A percentile compares a stretch with the other conserved stretches of the same genome.
These are phyloP conservation scores for Adansonia madagascariensis DNA, from an alignment of 441 rosid genomes.

Conservation along the genomic window DNA sequence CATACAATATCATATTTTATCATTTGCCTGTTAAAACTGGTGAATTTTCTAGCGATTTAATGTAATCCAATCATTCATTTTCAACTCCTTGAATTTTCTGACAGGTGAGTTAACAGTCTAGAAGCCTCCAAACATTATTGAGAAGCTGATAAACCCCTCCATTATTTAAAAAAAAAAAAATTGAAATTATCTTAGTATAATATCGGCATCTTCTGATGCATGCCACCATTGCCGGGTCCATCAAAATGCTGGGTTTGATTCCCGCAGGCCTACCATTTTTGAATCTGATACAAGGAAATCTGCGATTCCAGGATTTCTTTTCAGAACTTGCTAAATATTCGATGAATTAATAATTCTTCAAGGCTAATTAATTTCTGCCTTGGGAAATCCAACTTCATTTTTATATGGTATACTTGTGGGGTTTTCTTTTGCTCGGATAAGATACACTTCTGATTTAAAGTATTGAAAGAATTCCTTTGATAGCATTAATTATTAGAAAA, in stretches of 20 bases:
- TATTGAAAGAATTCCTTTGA: background rate
- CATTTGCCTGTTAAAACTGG: background rate
- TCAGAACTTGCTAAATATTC: background rate
- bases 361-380: background rate
- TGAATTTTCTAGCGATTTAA: background rate
- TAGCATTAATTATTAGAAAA: background rate
- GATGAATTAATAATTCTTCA: background rate
- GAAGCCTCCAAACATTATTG: background rate
- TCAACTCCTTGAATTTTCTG: background rate
- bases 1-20: no score
- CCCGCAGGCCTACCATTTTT: conserved; percentile 22
- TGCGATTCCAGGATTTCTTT: conserved; percentile 7
- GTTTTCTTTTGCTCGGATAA: background rate
- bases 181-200: background rate
- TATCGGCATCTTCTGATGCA: background rate
- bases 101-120: background rate
- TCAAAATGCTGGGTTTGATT: conserved; percentile 18
- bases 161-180: background rate
- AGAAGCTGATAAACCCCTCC: background rate
- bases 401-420: background rate
- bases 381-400: background rate
- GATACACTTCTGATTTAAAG: background rate
- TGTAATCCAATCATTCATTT: background rate
- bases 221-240: conserved; percentile 21
- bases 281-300: background rate